Base-by-base conservation (phyloP, 129 eudicot species). In the Lonicera japonica region DNA sequence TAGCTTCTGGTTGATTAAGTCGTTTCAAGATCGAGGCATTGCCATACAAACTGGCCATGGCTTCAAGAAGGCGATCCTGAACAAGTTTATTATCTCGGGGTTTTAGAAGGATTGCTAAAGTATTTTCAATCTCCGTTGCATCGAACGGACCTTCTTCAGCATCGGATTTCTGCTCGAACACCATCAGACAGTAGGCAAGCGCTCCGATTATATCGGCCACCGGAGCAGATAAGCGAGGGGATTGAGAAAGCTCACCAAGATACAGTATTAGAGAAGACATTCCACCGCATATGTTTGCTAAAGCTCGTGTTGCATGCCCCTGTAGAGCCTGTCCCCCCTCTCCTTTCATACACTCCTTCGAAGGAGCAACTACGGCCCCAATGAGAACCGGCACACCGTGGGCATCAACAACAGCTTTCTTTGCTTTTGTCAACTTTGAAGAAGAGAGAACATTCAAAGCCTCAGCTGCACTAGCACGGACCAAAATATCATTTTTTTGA, bases 391-490 rank as follows among this genome's bases (percentile, higher is more conserved):
- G 73, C 59, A 88, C 75, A 19, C 96, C 96, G 13, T 72, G 64
- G 16, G 78, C 76, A 79, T 88, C 84, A 57, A 77, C 78, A 66
- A 88, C 56, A 12, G 76, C 77, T 60, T 79, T 75, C 66, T 69
- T 84, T 43, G 83, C 94, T 60, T 81, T 56, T 9, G 69, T 47
- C 52, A 89, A 79, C 78, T 68, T 79, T 17, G 75, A 74, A 61
- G 75, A 74, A 61, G 96, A 78, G 56, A 88, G 79, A 65, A 82
- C 86, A 38, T 84, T 80, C 54, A 88, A 70, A 57, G 96, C 96
- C 73, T 84, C 96, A 68, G 94, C 86, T 20, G 96, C 88, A 70
- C 86, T 84, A 22, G 86, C 87, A 64, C 96, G 79, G 34, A 84
- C 92, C 59, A 86, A 79, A 54, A 84, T 64, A 61, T 88, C 86